Evolutionary conservation across 257 asterid species (phyloP).

Genomic region (Solanum lignicaule): DNA sequence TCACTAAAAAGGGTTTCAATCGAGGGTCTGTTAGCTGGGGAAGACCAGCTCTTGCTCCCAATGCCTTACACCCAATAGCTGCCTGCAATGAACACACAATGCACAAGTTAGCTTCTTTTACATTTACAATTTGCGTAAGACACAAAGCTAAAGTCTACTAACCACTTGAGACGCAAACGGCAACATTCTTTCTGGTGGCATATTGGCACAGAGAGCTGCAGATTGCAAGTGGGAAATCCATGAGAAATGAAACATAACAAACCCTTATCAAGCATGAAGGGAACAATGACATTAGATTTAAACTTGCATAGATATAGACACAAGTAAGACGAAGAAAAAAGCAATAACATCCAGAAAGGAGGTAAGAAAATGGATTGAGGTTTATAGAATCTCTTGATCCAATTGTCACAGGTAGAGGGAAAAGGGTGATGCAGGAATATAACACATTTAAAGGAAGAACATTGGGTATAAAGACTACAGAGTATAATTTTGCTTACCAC

Average conservation of each 20-base stretch:
- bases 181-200: conserved; percentile 82
- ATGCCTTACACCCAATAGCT: conserved; percentile 64
- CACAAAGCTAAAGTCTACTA: conserved; percentile 7
- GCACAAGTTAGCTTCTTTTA: neutral
- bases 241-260: neutral
- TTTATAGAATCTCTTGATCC: neutral
- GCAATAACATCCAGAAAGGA: too few relatives aligned
- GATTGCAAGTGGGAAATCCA: neutral
- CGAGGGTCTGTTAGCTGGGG: conserved; percentile 59
- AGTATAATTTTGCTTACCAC: conserved; percentile 29
- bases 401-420: neutral
- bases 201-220: conserved; percentile 73
- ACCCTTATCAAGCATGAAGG: neutral
- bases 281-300: neutral
- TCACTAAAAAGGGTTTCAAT: conserved; percentile 43
- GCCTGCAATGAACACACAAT: conserved; percentile 41
- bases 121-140: neutral
- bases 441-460: neutral
- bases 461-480: neutral
- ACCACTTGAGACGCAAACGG: conserved; percentile 98
- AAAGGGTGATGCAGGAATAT: neutral
- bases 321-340: neutral
- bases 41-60: conserved; percentile 93
- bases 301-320: too few relatives aligned
- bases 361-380: neutral